A percentile compares a stretch with the other conserved stretches of the same genome.
These are phyloP conservation scores for Beta vulgaris DNA, from an alignment of 148 eudicot species.

Conservation along the genomic window DNA sequence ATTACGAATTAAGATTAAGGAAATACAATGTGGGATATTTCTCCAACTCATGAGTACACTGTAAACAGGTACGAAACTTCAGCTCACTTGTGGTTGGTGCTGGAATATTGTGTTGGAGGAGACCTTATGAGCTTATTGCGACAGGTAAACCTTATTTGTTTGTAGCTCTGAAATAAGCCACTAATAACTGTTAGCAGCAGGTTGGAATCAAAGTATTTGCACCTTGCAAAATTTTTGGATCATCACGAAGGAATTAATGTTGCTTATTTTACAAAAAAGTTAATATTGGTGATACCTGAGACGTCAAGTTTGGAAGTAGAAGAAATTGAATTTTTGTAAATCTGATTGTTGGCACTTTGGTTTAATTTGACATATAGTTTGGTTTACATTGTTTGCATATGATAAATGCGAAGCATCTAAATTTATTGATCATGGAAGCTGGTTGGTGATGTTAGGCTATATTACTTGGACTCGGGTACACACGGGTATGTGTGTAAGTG, in stretches of 20 bases:
- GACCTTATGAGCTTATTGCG: constrained; percentile 76
- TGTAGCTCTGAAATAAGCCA: background rate
- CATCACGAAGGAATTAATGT: background rate
- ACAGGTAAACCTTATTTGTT: constrained; percentile 60
- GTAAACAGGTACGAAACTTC: constrained; percentile 82
- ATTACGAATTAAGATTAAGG: background rate
- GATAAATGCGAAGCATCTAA: background rate
- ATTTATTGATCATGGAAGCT: background rate
- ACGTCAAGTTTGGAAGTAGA: background rate
- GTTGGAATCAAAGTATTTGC: background rate
- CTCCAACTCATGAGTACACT: background rate
- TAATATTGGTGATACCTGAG: background rate
- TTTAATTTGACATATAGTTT: background rate
- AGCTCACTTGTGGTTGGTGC: constrained; percentile 89
- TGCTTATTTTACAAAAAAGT: background rate
- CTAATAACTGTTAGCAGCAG: background rate
- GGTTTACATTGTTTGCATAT: background rate
- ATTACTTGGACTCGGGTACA: too few species aligned
- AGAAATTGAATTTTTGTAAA: background rate
- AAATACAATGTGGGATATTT: background rate
- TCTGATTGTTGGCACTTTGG: background rate
- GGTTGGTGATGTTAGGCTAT: too few species aligned
- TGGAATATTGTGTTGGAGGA: constrained; percentile 98
- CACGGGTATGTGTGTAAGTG: too few species aligned
- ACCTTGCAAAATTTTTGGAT: background rate